phyloP scores from a whole-genome alignment of 441 rosid genomes.

The Breynia disticha region DNA sequence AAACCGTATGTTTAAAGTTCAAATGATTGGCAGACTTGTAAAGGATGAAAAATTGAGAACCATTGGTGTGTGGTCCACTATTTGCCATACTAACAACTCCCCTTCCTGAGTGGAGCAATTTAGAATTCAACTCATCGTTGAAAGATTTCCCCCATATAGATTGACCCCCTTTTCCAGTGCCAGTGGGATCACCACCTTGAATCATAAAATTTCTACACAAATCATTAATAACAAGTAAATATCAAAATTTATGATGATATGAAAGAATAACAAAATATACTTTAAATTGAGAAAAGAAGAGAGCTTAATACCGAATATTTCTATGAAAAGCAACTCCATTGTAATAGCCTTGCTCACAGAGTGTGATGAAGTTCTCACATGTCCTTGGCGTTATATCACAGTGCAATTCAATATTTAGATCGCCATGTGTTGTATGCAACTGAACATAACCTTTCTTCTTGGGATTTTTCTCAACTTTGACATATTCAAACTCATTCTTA shows the following conservation, averaged over 20 bases:
- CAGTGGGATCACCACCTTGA: constrained; percentile 98
- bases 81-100: constrained; percentile 97
- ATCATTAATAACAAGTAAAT: constrained; percentile 7
- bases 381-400: constrained; percentile 89
- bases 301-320: constrained; percentile 47
- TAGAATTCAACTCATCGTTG: constrained; percentile 85
- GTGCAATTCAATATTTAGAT: constrained; percentile 89
- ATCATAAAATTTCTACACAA: constrained; percentile 83
- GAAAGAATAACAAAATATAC: constrained; percentile 3
- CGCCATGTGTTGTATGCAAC: too few species aligned
- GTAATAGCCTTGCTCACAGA: constrained; percentile 81
- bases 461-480: constrained; percentile 89
- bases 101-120: constrained; percentile 84
- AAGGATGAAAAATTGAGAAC: constrained; percentile 92
- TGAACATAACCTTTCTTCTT: too few species aligned
- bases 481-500: constrained; percentile 65
- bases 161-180: constrained; percentile 87
- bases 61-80: constrained; percentile 95
- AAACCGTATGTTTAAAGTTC: constrained; percentile 86
- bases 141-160: constrained; percentile 96
- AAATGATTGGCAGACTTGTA: constrained; percentile 94
- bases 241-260: neutral
- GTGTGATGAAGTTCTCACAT: constrained; percentile 84
- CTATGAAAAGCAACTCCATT: constrained; percentile 77
- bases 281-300: constrained; percentile 5